phyloP scores from a whole-genome alignment of 495 filamentous ascomycete genomes.

The Letharia lupina region DNA sequence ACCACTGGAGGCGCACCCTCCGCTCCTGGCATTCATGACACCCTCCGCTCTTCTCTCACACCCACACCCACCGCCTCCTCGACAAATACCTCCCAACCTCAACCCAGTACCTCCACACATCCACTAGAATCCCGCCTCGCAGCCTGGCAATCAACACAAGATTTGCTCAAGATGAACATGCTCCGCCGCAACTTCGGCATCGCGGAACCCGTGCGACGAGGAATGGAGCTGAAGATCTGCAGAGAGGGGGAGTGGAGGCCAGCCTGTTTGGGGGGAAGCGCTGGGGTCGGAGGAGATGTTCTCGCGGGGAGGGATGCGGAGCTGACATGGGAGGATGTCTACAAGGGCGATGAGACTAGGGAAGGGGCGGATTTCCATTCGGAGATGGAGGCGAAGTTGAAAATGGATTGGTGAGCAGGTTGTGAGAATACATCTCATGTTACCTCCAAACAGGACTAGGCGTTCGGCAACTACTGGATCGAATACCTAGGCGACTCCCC shows the following conservation, averaged over 20 bases:
- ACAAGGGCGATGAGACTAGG: conserved; percentile 34
- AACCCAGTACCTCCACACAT: conserved; percentile 56
- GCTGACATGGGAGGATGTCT: conserved; percentile 89
- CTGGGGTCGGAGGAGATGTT: conserved; percentile 67
- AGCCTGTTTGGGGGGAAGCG: conserved; percentile 36
- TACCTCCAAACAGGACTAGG: background rate
- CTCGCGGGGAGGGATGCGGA: conserved; percentile 66
- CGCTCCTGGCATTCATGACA: conserved; percentile 85
- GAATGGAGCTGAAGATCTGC: conserved; percentile 88
- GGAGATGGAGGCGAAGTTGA: conserved; percentile 87
- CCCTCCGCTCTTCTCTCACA: conserved; percentile 66
- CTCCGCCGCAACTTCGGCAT: conserved; percentile 82
- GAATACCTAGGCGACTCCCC: background rate
- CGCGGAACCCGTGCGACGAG: conserved; percentile 85
- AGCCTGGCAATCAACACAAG: conserved; percentile 77
- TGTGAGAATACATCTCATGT: background rate
- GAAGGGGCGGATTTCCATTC: conserved; percentile 54
- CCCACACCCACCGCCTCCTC: conserved; percentile 36
- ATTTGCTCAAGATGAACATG: conserved; percentile 74
- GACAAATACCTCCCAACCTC: conserved; percentile 32
- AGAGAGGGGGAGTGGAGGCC: conserved; percentile 50
- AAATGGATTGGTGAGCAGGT: conserved; percentile 51
- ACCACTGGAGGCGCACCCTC: conserved; percentile 61
- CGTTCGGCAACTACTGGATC: background rate
- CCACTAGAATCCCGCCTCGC: conserved; percentile 84